These are phyloP conservation scores for Sporothrix dimorphospora DNA, from an alignment of 2,329 filamentous ascomycete genomes.

Conservation along the genomic window DNA sequence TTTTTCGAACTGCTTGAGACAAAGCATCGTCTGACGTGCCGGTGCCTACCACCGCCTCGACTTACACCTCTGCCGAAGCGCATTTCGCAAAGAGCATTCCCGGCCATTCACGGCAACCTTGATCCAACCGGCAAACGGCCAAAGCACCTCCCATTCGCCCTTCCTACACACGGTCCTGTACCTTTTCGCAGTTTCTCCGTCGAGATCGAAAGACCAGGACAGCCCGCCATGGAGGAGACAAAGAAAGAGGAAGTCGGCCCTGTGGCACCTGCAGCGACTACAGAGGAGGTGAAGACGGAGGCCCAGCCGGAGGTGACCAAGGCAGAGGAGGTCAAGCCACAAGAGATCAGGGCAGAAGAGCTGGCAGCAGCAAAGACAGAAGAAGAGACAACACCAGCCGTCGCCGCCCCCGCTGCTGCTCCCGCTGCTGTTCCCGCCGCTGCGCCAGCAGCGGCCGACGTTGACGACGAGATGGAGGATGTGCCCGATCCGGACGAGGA, in stretches of 20 bases:
- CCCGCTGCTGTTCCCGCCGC: background rate
- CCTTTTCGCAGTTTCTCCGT: background rate
- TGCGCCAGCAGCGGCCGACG: conserved; percentile 29
- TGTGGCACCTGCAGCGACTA: background rate
- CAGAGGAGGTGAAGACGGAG: background rate
- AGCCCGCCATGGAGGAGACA: background rate
- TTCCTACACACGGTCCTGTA: background rate
- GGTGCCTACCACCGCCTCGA: background rate
- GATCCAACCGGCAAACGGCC: background rate
- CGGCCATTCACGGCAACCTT: background rate
- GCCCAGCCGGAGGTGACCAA: background rate
- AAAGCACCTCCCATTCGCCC: background rate
- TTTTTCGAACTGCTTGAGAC: background rate
- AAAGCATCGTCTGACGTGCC: background rate
- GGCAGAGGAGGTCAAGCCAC: background rate
- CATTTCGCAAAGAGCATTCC: background rate
- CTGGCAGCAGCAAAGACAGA: background rate
- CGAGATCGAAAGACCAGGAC: background rate
- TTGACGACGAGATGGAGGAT: conserved; percentile 50
- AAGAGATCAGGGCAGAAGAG: background rate
- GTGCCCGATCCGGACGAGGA: conserved; percentile 91
- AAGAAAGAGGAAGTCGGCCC: background rate
- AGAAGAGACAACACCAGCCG: background rate
- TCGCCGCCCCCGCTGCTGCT: background rate
- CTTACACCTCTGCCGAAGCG: conserved; percentile 7